Evolutionary conservation across 2,329 filamentous ascomycete species (phyloP), one percentile per base, ranked within the genome.

Genomic region (Aspergillus sergii): DNA sequence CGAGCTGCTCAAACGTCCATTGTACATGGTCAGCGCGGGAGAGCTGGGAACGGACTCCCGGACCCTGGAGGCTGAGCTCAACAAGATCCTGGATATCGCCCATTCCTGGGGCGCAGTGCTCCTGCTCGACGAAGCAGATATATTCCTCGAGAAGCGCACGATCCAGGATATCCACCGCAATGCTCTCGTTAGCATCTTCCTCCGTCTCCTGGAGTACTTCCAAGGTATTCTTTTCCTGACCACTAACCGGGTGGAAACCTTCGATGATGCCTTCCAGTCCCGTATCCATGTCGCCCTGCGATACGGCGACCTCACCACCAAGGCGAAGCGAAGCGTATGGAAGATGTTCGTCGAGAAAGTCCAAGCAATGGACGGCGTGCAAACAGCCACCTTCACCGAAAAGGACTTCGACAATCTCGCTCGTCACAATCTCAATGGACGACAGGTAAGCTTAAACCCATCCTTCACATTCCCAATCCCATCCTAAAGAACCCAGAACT

Each of bases 201-300:
- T 97, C 2, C 88, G 93, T 0, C 84, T 94, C 61, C 83, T 97
- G 0, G 94, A 97, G 77, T 97, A 96, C 76, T 96, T 96, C 79
- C 91, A 96, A 73, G 93, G 93, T 3, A 96, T 96, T 59, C 77
- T 96, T 5, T 96, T 97, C 81, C 79, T 97, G 30, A 97, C 93
- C 0, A 96, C 93, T 2, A 96, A 96, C 75, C 88, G 93, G 1
- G 92, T 96, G 1, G 80, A 89, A 81, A 94, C 91, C 0, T 96
- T 97, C 71, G 93, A 97, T 70, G 92, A 95, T 65, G 93, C 93
- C 0, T 96, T 96, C 82, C 91, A 95, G 74, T 92, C 89, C 11
- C 88, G 93, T 28, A 96, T 96, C 65, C 92, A 96, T 75, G 89
- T 96, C 70, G 91, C 92, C 0, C 82, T 97, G 10, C 85, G 91